A percentile compares a stretch with the other conserved stretches of the same genome.
These are phyloP conservation scores for Austroboletus niveus DNA, from an alignment of 1,284 basidiomycete species.

Conservation along the genomic window DNA sequence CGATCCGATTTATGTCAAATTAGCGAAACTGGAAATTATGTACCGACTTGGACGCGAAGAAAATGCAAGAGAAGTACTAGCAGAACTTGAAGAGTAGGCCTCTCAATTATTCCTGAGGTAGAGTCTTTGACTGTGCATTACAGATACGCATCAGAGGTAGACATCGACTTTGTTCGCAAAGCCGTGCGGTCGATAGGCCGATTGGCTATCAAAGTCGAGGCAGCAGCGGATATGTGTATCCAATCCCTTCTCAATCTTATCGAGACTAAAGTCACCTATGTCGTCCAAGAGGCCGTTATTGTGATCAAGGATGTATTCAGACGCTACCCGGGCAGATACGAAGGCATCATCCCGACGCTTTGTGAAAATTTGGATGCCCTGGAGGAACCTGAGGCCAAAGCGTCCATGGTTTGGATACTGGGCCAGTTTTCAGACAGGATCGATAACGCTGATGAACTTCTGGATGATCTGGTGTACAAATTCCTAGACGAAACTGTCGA, in stretches of 20 bases:
- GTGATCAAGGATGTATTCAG: conserved; percentile 99
- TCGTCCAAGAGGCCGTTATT: conserved; percentile 96
- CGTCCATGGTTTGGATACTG: conserved; percentile 97
- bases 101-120: background rate
- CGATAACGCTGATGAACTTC: conserved; percentile 92
- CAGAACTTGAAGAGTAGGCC: conserved; percentile 90
- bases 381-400: conserved; percentile 96
- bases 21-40: conserved; percentile 99
- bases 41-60: conserved; percentile 90
- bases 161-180: conserved; percentile 97
- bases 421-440: conserved; percentile 97
- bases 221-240: conserved; percentile 89
- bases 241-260: conserved; percentile 84
- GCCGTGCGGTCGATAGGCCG: conserved; percentile 96
- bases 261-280: conserved; percentile 93
- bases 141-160: conserved; percentile 97
- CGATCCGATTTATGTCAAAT: conserved; percentile 98
- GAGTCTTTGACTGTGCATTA: conserved; percentile 3
- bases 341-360: conserved; percentile 89
- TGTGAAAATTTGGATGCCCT: conserved; percentile 91
- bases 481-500: conserved; percentile 95
- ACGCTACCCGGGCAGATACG: conserved; percentile 95
- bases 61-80: conserved; percentile 89
- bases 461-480: conserved; percentile 88
- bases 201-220: conserved; percentile 94